A percentile compares a stretch with the other conserved stretches of the same genome.
Evolutionary conservation across 2,329 filamentous ascomycete genomes (phyloP).

Genomic region (Zymoseptoria pseudotritici): DNA sequence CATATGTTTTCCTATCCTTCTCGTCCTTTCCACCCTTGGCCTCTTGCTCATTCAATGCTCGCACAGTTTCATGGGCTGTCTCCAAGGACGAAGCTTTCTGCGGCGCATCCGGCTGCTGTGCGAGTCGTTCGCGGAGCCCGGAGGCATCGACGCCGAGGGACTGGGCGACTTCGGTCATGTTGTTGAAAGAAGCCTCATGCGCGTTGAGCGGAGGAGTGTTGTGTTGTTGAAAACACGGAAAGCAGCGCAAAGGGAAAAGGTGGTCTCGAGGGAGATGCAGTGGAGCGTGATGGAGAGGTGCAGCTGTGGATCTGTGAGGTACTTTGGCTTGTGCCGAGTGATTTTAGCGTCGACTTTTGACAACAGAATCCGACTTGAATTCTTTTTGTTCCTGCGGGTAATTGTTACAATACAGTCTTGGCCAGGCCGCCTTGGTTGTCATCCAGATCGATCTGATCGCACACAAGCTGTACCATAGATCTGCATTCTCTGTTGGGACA

Average conservation of each 20-base stretch:
- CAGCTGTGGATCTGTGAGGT: not conserved
- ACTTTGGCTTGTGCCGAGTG: not conserved
- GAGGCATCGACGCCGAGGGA: slow-evolving; percentile 18
- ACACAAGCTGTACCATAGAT: not conserved
- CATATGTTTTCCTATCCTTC: slow-evolving; percentile 71
- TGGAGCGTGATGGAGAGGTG: not conserved
- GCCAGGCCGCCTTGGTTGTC: not conserved
- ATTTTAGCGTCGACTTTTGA: not conserved
- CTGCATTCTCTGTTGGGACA: not conserved
- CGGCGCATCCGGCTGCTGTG: slow-evolving; percentile 27
- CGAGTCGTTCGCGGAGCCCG: slow-evolving; percentile 43
- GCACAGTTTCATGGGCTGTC: slow-evolving; percentile 41
- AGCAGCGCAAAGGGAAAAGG: not conserved
- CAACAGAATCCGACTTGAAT: not conserved
- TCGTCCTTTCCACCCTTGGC: slow-evolving; percentile 40
- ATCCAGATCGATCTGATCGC: not conserved
- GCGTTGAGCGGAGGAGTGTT: not conserved
- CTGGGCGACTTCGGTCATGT: slow-evolving; percentile 17
- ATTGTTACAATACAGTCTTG: too few relatives aligned
- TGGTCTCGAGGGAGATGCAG: not conserved
- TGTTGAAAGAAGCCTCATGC: not conserved
- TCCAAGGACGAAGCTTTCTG: slow-evolving; percentile 25
- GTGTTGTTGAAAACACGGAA: not conserved
- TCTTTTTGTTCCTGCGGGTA: not conserved
- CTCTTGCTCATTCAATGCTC: slow-evolving; percentile 45